Base-by-base conservation (phyloP, 108 stramenopile genomes). In the Skeletonema marinoi region DNA sequence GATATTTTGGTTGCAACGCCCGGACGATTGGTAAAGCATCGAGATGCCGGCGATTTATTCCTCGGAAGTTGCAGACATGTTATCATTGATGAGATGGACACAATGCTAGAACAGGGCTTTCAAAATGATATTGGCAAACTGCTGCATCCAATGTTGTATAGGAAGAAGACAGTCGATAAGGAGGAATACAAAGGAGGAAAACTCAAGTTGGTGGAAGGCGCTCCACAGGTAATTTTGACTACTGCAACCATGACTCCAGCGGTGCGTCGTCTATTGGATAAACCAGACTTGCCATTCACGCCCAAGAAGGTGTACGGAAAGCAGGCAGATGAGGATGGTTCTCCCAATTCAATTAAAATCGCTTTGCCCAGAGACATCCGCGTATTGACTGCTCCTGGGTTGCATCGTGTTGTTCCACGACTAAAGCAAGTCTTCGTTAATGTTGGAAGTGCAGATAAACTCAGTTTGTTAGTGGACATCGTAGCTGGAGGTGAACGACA, bases 61-160 rank as follows among this genome's bases (percentile, higher is more conserved):
- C 71, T 96, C 58, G 91, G 92, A 29, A 66, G 67, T 51, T 73
- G 81, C 6, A 66, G 82, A 30, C 74, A 88, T 54, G 85, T 98
- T n/a, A 94, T 99, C 21, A 72, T 99, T 63, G 98, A 99, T 86
- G 98, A 99, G 91, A 93, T 98, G 83, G 98, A 99, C 88, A 99
- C 98, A 60, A 97, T 99, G 96, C 81, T 98, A 36, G 97, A 96
- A 69, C 96, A 98, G 73, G 98, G 98, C 17, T 99, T 99, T 78
- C 92, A 93, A 60, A 75, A 78, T 29, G 98, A 99, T 70, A 82
- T 99, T 61, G 89, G 89, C 32, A 81, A 86, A 54, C 58, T 98
- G 13, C 48, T 96, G 33, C 84, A 92, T 79, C 94, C 96, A 11
- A 78, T 97, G 50, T 74, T 97, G 56, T 96, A 91, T 51, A 77